Conservation (phyloP, 2,329 filamentous ascomycete genomes). For the Penicillium sp. region DNA sequence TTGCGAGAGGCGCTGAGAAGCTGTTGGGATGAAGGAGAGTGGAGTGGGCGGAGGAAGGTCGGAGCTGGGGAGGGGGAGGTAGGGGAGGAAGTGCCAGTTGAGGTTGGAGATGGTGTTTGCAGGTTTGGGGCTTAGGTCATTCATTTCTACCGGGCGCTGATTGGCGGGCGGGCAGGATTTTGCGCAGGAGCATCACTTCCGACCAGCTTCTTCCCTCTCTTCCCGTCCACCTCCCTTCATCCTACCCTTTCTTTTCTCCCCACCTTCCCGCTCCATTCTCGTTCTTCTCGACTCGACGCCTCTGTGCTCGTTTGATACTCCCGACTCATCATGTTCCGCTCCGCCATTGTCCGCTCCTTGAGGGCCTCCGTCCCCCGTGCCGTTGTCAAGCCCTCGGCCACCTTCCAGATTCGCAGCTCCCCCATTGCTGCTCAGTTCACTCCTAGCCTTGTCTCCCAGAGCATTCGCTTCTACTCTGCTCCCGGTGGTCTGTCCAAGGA, state of each 20-base stretch:
- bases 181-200: conserved; percentile 38
- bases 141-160: conserved; percentile 43
- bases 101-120: conserved; percentile 35
- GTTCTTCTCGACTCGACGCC: conserved; percentile 23
- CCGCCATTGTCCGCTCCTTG: conserved; percentile 78
- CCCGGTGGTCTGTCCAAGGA: conserved; percentile 75
- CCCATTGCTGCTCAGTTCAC: conserved; percentile 62
- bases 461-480: conserved; percentile 84
- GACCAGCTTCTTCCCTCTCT: conserved; percentile 30
- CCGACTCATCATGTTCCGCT: conserved; percentile 77
- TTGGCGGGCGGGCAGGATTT: conserved; percentile 44
- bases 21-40: conserved; percentile 26
- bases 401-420: conserved; percentile 62
- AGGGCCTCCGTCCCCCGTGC: conserved; percentile 57
- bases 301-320: conserved; percentile 21
- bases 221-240: conserved; percentile 21
- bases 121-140: conserved; percentile 46
- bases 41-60: conserved; percentile 19
- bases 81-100: conserved; percentile 27
- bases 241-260: conserved; percentile 25
- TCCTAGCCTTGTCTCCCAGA: conserved; percentile 67
- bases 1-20: conserved; percentile 28
- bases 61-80: conserved; percentile 26
- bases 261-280: conserved; percentile 14
- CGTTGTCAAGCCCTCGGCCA: conserved; percentile 58